Conservation (phyloP, 768 basidiomycete genomes). For the Tulasnella sp. region DNA sequence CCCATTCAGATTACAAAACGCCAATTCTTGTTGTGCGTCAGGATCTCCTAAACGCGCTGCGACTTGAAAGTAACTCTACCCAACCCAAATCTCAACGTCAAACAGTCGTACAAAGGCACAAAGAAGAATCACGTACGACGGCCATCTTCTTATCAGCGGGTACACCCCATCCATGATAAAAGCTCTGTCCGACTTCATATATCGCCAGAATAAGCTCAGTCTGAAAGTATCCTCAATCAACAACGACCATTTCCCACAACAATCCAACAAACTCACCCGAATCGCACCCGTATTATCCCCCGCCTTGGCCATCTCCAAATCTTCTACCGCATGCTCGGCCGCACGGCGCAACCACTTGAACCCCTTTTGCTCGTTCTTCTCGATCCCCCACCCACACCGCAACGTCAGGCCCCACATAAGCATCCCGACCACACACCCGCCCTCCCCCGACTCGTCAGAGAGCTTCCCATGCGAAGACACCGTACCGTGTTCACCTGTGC, state of each 20-base stretch:
- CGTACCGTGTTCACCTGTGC: constrained; percentile 1
- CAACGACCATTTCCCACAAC: neutral
- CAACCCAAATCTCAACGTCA: too few species aligned
- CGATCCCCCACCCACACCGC: constrained; percentile 79
- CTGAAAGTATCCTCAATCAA: constrained; percentile 26
- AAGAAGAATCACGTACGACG: constrained; percentile 14
- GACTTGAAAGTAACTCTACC: constrained; percentile 70
- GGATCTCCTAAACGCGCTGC: constrained; percentile 75
- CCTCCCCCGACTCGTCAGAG: constrained; percentile 32
- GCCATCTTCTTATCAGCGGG: constrained; percentile 79
- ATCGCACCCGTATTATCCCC: neutral
- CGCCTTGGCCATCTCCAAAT: constrained; percentile 48
- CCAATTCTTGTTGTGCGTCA: constrained; percentile 79
- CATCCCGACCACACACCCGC: constrained; percentile 83
- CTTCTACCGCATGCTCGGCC: constrained; percentile 65
- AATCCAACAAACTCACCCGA: neutral
- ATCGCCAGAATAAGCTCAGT: constrained; percentile 77
- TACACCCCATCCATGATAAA: constrained; percentile 87
- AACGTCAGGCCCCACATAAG: constrained; percentile 81
- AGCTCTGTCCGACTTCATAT: constrained; percentile 86
- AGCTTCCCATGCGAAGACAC: constrained; percentile 15
- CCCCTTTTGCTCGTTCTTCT: constrained; percentile 62
- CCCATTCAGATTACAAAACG: constrained; percentile 73
- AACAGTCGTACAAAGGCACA: neutral
- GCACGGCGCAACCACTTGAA: constrained; percentile 77